These are phyloP conservation scores for Amauroascus niger DNA, from an alignment of 2,329 filamentous ascomycete genomes.

Conservation along the genomic window DNA sequence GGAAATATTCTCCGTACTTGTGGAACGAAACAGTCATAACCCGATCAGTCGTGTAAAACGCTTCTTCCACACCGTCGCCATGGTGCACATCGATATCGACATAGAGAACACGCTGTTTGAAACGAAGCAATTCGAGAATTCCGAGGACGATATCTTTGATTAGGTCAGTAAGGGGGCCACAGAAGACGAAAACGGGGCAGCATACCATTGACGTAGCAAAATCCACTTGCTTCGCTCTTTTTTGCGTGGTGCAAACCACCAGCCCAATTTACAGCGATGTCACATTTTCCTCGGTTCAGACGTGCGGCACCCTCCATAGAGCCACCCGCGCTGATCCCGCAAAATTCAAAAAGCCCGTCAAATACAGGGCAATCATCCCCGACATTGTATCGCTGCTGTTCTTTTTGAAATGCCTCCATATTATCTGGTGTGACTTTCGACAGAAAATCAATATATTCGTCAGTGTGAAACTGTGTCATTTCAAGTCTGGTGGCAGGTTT, in stretches of 20 bases:
- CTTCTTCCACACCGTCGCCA: slow-evolving; percentile 60
- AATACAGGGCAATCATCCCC: slow-evolving; percentile 58
- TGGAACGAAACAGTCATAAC: slow-evolving; percentile 65
- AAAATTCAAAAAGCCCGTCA: slow-evolving; percentile 61
- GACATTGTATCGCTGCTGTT: slow-evolving; percentile 72
- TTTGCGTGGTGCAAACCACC: slow-evolving; percentile 95
- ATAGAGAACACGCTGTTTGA: slow-evolving; percentile 56
- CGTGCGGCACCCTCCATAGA: slow-evolving; percentile 63
- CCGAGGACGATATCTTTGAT: slow-evolving; percentile 53
- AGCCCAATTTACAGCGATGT: slow-evolving; percentile 72
- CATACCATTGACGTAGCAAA: slow-evolving; percentile 88
- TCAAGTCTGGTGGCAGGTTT: slow-evolving; percentile 66
- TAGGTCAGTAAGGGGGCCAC: slow-evolving; percentile 1
- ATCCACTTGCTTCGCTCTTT: slow-evolving; percentile 85
- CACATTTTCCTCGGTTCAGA: slow-evolving; percentile 58
- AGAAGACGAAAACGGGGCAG: not conserved
- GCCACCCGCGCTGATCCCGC: slow-evolving; percentile 58
- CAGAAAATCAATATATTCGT: slow-evolving; percentile 64
- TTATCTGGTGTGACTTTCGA: slow-evolving; percentile 94
- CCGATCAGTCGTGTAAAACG: slow-evolving; percentile 61
- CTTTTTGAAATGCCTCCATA: slow-evolving; percentile 85
- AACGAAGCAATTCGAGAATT: slow-evolving; percentile 55
- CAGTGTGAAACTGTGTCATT: slow-evolving; percentile 64
- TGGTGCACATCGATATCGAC: slow-evolving; percentile 61
- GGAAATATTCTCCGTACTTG: slow-evolving; percentile 65